Evolutionary conservation across 495 filamentous ascomycete species (phyloP), one percentile per base, ranked within the genome.

Genomic region (Daldinia bambusicola): DNA sequence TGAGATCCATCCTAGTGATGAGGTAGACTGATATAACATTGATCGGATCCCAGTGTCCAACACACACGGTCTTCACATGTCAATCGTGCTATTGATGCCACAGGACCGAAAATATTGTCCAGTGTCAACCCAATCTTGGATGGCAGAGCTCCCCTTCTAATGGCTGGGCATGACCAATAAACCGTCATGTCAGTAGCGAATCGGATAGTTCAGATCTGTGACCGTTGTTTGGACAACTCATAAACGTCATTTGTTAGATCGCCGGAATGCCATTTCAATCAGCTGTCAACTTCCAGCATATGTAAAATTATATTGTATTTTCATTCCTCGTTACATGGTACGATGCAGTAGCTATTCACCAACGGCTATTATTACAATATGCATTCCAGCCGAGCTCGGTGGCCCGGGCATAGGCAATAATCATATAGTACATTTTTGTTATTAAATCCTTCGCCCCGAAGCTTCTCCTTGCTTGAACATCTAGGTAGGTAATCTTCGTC

Each of bases 361-460:
- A 20, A 41, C 40, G 14, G 31, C 40, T 32, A 67, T 60, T 58
- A 69, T 63, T 62, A 65, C 69, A 71, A 63, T 73, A 73, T 69
- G 70, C 70, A 7, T 62, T 61, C 70, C 70, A 69, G 70, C 70
- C 66, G 66, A 69, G 70, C 51, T 16, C 41, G 36, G 8, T 6
- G 55, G 61, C 66, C 40, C 66, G 70, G 70, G 61, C 70, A 73
- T 73, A 73, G 65, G 65, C 50, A 55, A 48, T 8, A 43, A 45
- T 26, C 6, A 36, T 6, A 10, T 36, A 36, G 37, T 59, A 62
- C 20, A 70, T 38, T 55, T 55, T 60, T 36, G 55, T 9, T 38
- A 32, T 30, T 37, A 61, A 40, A 56, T 56, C 61, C 55, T 36
- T 43, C 43, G 53, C 52, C 32, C 41, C 36, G 30, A 36, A 30